Conservation (phyloP, 2,329 filamentous ascomycete species). For the Ophiostoma sp. region DNA sequence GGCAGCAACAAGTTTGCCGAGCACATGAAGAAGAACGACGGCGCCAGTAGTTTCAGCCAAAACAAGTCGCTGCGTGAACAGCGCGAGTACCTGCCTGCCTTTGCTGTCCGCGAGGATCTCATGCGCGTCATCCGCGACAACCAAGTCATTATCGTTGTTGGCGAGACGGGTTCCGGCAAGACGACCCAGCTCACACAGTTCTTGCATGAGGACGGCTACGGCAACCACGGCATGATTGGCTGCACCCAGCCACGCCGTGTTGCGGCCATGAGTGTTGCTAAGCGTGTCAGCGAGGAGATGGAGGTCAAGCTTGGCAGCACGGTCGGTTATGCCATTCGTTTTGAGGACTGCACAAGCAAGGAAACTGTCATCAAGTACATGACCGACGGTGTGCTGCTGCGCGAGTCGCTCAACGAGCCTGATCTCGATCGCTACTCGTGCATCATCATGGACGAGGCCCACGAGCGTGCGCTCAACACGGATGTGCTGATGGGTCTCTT, state of each 20-base stretch:
- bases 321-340: constrained; percentile 95
- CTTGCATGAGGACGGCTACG: constrained; percentile 90
- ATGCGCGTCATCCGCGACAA: constrained; percentile 91
- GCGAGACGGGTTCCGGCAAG: constrained; percentile 95
- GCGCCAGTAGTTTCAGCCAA: constrained; percentile 85
- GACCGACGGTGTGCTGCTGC: constrained; percentile 91
- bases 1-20: constrained; percentile 66
- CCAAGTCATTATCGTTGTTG: constrained; percentile 93
- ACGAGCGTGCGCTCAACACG: constrained; percentile 92
- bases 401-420: constrained; percentile 86
- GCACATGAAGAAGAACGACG: constrained; percentile 81
- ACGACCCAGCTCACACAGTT: constrained; percentile 97
- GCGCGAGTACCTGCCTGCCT: constrained; percentile 86
- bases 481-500: constrained; percentile 96
- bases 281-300: constrained; percentile 98
- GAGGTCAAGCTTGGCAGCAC: constrained; percentile 79
- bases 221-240: constrained; percentile 79
- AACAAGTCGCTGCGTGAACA: constrained; percentile 88
- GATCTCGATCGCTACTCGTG: constrained; percentile 95
- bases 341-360: constrained; percentile 95
- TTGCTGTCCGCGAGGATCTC: constrained; percentile 90
- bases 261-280: constrained; percentile 97
- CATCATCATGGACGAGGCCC: constrained; percentile 99
- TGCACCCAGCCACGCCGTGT: constrained; percentile 96
- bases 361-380: constrained; percentile 98